Base-by-base conservation (phyloP, 73 alveolate species). In the Paramecium primaurelia region DNA sequence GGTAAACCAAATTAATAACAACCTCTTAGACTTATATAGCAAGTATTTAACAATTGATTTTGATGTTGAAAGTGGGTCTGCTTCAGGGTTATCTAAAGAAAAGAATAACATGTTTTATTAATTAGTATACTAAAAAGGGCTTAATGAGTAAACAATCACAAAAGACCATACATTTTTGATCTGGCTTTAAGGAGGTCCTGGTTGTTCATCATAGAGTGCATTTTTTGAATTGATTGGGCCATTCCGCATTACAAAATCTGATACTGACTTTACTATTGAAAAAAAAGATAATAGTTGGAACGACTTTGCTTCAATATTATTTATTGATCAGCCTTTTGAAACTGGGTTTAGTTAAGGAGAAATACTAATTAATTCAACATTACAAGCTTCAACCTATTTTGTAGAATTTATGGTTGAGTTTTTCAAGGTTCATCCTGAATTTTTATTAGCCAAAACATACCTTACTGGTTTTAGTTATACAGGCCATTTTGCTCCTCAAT, bases 151-250 rank as follows among this genome's bases (percentile, higher is more conserved):
- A 40, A 73, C 64, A 36, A 34, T 73, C n/a, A 40, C 28, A n/a
- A 22, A 11, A 30, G 40, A 34, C 18, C 8, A 34, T 14, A 34
- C 18, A 3, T 40, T 73, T 1, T 30, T 73, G 9, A 40, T 97
- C 34, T 97, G 99, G 99, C 93, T 97, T 86, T 95, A 94, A 68
- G 99, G 99, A 59, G 99, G 99, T 20, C 99, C 99, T 14, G 99
- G 99, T 6, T 97, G 99, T 86, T 95, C 99, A 12, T 90, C 98
- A 3, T 44, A 94, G 40, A 92, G 94, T 75, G 99, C 97, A 8
- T 86, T 96, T 90, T 94, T 93, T 64, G 88, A 36, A 42, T 97
- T 95, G 86, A 92, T 96, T 60, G 99, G 99, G 1, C 99, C 99
- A 11, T 93, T 83, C 88, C 60, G 25, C 7, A 59, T 88, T 36